Evolutionary conservation across 2,329 filamentous ascomycete genomes (phyloP).

Genomic region (Alternaria dauci): DNA sequence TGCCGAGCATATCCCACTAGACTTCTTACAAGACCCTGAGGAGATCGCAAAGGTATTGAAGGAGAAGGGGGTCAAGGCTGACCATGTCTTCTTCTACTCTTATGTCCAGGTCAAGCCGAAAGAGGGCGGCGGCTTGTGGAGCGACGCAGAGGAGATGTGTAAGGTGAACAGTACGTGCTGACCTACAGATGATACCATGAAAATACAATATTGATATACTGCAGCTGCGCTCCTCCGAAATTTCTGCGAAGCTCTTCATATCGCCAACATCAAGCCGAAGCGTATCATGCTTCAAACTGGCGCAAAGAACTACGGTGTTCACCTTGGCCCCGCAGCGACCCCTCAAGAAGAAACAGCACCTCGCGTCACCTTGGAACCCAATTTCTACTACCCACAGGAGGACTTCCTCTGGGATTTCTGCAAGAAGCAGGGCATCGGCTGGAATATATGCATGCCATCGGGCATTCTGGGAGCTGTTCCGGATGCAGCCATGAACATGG

Average conservation of each 20-base stretch:
- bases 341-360: slow-evolving; percentile 59
- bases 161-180: slow-evolving; percentile 53
- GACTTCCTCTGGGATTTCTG: slow-evolving; percentile 58
- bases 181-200: neutral
- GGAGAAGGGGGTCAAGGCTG: slow-evolving; percentile 46
- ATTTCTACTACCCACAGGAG: slow-evolving; percentile 66
- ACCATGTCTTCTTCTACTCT: slow-evolving; percentile 64
- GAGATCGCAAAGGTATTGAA: slow-evolving; percentile 50
- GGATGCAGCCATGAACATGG: slow-evolving; percentile 61
- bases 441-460: slow-evolving; percentile 60
- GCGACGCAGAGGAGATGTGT: slow-evolving; percentile 60
- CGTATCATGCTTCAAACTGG: slow-evolving; percentile 62
- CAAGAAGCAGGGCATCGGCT: slow-evolving; percentile 47
- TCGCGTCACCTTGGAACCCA: slow-evolving; percentile 55
- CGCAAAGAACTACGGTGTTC: slow-evolving; percentile 62
- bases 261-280: slow-evolving; percentile 55
- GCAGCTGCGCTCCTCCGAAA: slow-evolving; percentile 55
- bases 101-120: slow-evolving; percentile 63
- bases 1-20: slow-evolving; percentile 55
- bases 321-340: slow-evolving; percentile 56
- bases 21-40: slow-evolving; percentile 51
- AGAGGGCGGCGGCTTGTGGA: slow-evolving; percentile 57
- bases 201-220: neutral
- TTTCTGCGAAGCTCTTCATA: slow-evolving; percentile 57
- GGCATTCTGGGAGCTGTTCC: slow-evolving; percentile 60